Percentiles rank a stretch among this genome's conserved stretches.
Conservation (phyloP, 1,139 yeast species). For the Yamadazyma triangularis region DNA sequence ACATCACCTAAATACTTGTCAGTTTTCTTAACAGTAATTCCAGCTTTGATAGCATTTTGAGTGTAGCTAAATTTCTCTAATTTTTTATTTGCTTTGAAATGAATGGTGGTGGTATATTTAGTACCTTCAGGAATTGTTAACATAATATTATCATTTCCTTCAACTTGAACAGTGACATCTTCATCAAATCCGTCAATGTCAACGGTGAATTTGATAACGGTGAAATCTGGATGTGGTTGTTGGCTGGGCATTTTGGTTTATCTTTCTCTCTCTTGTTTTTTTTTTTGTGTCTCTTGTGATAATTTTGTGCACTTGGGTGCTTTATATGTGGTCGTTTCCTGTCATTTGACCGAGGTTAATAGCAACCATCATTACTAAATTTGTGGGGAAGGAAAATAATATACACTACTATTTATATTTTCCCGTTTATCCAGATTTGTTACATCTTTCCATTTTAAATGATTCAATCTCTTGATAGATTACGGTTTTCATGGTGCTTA, state of each 20-base stretch:
- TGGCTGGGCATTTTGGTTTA: no score
- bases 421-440: no score
- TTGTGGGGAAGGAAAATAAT: no score
- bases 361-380: no score
- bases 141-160: conserved; percentile 24
- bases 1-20: conserved; percentile 28
- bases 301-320: no score
- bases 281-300: no score
- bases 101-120: conserved; percentile 29
- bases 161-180: conserved; percentile 22
- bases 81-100: conserved; percentile 29
- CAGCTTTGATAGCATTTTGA: conserved; percentile 37
- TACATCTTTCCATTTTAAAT: conserved; percentile 16
- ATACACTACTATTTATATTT: no score
- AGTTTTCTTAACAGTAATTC: conserved; percentile 30
- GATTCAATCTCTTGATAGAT: conserved; percentile 34
- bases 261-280: no score
- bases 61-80: conserved; percentile 32
- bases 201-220: conserved; percentile 29
- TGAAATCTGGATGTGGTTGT: conserved; percentile 34
- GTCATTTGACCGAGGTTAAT: no score
- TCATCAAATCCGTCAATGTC: conserved; percentile 29
- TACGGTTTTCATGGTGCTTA: background rate
- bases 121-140: conserved; percentile 38
- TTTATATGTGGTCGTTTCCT: no score